A percentile compares a stretch with the other conserved stretches of the same genome.
Conservation (phyloP, 192 early-diverging fungal species). For the Backusella circina region DNA sequence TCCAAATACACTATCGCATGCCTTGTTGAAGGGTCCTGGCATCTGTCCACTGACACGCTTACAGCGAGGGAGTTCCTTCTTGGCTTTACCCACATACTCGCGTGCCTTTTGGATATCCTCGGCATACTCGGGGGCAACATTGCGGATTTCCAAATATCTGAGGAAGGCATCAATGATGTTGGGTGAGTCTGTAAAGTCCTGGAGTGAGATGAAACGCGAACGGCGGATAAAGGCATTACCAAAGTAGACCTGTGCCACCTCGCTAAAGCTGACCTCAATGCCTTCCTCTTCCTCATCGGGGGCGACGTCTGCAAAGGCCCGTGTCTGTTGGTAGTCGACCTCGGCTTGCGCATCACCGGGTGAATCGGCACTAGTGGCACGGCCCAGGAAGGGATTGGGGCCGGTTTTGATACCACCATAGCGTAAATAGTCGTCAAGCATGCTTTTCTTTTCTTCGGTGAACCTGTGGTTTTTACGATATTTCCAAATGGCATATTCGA, state of each 20-base stretch:
- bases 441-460: constrained; percentile 28
- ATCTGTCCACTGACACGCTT: constrained; percentile 35
- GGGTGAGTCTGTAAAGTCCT: constrained; percentile 43
- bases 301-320: constrained; percentile 33
- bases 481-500: constrained; percentile 48
- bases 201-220: constrained; percentile 42
- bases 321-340: constrained; percentile 39
- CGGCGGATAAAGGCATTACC: constrained; percentile 45
- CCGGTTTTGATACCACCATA: constrained; percentile 52
- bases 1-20: constrained; percentile 48
- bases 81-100: constrained; percentile 36
- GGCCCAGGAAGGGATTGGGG: constrained; percentile 47
- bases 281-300: constrained; percentile 39
- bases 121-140: constrained; percentile 48
- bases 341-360: constrained; percentile 34
- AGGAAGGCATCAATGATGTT: constrained; percentile 43
- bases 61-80: constrained; percentile 43
- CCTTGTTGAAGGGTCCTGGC: constrained; percentile 50
- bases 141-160: constrained; percentile 43
- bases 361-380: constrained; percentile 28
- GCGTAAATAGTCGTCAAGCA: constrained; percentile 46
- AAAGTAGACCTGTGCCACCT: constrained; percentile 46
- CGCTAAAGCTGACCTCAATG: constrained; percentile 33
- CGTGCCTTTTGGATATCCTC: constrained; percentile 46
- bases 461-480: constrained; percentile 56